phyloP scores from a whole-genome alignment of 768 basidiomycete genomes.

The Lyophyllum decastes region DNA sequence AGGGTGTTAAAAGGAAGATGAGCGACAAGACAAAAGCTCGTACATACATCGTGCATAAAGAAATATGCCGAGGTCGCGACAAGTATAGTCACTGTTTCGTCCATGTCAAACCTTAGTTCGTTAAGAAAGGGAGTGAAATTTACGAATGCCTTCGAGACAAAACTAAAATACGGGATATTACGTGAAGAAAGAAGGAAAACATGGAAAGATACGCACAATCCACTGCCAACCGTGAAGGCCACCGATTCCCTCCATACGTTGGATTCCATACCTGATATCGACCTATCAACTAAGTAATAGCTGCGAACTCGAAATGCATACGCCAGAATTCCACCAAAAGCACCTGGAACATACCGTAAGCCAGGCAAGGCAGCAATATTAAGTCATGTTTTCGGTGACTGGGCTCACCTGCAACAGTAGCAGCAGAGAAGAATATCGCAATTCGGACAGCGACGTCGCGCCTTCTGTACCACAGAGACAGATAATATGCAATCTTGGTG shows the following conservation, averaged over 20 bases:
- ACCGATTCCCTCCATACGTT: conserved; percentile 42
- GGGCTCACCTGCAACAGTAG: conserved; percentile 49
- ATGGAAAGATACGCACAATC: conserved; percentile 43
- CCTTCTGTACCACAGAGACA: conserved; percentile 63
- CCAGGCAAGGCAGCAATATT: too few relatives aligned
- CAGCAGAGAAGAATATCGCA: conserved; percentile 66
- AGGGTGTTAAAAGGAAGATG: too few relatives aligned
- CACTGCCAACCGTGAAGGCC: conserved; percentile 48
- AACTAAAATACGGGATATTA: conserved; percentile 30
- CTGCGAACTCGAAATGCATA: conserved; percentile 29
- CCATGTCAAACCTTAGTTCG: not conserved
- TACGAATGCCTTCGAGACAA: conserved; percentile 44
- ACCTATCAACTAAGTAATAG: not conserved
- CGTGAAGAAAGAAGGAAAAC: not conserved
- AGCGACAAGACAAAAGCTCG: too few relatives aligned
- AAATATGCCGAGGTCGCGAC: conserved; percentile 48
- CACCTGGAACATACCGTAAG: conserved; percentile 30
- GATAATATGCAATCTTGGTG: conserved; percentile 40
- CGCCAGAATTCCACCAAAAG: conserved; percentile 52
- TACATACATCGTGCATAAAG: conserved; percentile 54
- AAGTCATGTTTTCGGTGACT: not conserved
- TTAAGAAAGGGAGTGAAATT: not conserved
- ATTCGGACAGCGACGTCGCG: conserved; percentile 58
- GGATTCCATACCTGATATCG: conserved; percentile 41
- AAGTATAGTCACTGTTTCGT: conserved; percentile 31